Evolutionary conservation across 768 basidiomycete species (phyloP).

Genomic region (Naganishia onofrii): DNA sequence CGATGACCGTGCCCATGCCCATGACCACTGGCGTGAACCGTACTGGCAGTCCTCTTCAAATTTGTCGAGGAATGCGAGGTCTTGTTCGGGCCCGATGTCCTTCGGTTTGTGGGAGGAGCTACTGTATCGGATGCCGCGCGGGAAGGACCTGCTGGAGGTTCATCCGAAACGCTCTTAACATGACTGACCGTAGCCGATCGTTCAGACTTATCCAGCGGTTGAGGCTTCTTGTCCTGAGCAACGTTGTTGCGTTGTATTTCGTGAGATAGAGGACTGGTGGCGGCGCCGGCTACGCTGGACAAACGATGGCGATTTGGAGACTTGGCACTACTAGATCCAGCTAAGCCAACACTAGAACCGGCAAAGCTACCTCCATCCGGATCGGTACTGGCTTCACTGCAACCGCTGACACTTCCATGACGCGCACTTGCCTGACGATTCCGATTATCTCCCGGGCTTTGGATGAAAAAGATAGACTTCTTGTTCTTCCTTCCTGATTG

Average conservation of each 20-base stretch:
- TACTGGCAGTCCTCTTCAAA: conserved; percentile 17
- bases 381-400: conserved; percentile 26
- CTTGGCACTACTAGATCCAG: not conserved
- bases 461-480: conserved; percentile 49
- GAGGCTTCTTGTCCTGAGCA: not conserved
- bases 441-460: conserved; percentile 32
- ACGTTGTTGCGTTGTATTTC: not conserved
- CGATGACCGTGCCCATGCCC: conserved; percentile 9
- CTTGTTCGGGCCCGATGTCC: conserved; percentile 27
- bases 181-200: not conserved
- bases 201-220: not conserved
- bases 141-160: not conserved
- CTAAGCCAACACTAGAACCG: conserved; percentile 7
- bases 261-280: conserved; percentile 5
- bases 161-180: not conserved
- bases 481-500: conserved; percentile 34
- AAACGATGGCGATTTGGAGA: not conserved
- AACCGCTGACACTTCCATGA: conserved; percentile 28
- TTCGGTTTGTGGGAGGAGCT: not conserved
- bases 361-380: conserved; percentile 25
- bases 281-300: not conserved
- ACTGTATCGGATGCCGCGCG: conserved; percentile 2
- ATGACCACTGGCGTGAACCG: conserved; percentile 5
- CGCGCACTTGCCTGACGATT: not conserved
- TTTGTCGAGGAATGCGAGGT: conserved; percentile 27